Conservation (phyloP, 441 rosid genomes). For the Manihot esculenta region DNA sequence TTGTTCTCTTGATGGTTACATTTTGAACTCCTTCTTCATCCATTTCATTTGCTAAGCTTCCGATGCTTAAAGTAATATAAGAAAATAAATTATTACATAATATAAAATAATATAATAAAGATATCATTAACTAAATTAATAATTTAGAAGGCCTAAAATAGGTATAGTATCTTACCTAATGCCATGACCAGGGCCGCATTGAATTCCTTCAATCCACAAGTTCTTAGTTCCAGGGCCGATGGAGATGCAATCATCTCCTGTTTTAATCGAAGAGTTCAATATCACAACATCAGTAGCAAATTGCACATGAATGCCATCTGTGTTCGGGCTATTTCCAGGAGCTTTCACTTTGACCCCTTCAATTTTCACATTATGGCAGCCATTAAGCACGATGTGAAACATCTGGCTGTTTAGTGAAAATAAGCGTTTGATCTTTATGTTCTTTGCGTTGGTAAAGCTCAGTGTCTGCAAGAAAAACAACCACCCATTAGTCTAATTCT, state of each 20-base stretch:
- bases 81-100: neutral
- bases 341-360: conserved; percentile 7
- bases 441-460: conserved; percentile 4
- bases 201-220: neutral
- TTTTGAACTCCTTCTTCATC: conserved; percentile 14
- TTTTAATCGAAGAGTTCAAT: conserved; percentile 2
- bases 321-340: conserved; percentile 5
- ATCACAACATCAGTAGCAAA: neutral
- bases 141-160: too few species aligned
- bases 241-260: conserved; percentile 15
- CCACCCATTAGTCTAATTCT: neutral
- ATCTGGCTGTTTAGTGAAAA: conserved; percentile 9
- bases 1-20: neutral
- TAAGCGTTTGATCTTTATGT: conserved; percentile 17
- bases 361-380: conserved; percentile 1
- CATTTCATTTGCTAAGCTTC: neutral
- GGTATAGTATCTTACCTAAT: neutral
- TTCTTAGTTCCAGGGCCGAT: conserved; percentile 12
- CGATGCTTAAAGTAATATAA: neutral
- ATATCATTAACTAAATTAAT: too few species aligned
- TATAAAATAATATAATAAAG: too few species aligned
- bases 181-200: conserved; percentile 17
- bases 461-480: neutral
- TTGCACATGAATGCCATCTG: conserved; percentile 13
- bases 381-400: conserved; percentile 2